phyloP scores from a whole-genome alignment of 164 flowering plant species.

The Taxillus chinensis region DNA sequence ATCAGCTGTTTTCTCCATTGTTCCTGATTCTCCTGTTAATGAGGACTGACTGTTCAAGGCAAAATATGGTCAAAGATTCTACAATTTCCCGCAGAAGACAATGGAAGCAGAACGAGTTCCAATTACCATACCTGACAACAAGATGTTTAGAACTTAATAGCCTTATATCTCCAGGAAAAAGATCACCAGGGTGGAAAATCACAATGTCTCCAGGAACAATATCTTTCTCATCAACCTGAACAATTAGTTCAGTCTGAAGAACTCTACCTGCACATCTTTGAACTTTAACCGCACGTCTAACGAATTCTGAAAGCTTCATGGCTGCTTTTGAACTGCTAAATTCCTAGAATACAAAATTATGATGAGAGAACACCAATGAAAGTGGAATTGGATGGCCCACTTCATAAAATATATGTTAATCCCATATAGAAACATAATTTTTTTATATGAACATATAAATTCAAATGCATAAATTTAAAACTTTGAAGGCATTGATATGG shows the following conservation, averaged over 20 bases:
- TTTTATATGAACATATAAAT: no score
- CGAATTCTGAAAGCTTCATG: slow-evolving; percentile 56
- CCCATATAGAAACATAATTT: no score
- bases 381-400: no score
- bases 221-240: slow-evolving; percentile 73
- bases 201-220: slow-evolving; percentile 71
- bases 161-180: slow-evolving; percentile 76
- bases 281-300: slow-evolving; percentile 61
- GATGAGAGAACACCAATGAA: no score
- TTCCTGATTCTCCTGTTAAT: slow-evolving; percentile 72
- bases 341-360: slow-evolving; percentile 29
- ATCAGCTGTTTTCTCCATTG: slow-evolving; percentile 52
- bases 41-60: slow-evolving; percentile 73
- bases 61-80: slow-evolving; percentile 25
- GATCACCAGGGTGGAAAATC: slow-evolving; percentile 62
- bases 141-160: slow-evolving; percentile 56
- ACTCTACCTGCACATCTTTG: slow-evolving; percentile 80
- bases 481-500: no score
- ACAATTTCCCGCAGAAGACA: slow-evolving; percentile 6
- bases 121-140: slow-evolving; percentile 48
- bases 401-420: no score
- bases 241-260: slow-evolving; percentile 58
- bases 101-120: not conserved
- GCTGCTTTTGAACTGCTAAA: slow-evolving; percentile 70
- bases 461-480: no score